Evolutionary conservation across 1,139 yeast genomes (phyloP).

Genomic region (Yarrowia galli): DNA sequence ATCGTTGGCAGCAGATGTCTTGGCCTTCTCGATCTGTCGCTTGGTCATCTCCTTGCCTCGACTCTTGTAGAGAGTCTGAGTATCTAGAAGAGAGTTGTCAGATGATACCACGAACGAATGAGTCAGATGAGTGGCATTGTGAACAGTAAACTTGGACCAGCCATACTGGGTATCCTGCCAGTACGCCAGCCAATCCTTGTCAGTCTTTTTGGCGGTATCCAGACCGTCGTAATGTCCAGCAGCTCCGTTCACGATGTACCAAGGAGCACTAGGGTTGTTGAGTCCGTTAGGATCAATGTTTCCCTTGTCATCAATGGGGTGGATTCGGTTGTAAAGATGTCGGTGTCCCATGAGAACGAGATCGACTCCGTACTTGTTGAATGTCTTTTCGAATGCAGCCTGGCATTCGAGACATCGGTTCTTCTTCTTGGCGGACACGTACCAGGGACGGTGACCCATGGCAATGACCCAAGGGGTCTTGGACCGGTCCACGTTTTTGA

Average conservation of each 20-base stretch:
- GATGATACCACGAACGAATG: slow-evolving; percentile 42
- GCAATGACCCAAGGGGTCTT: slow-evolving; percentile 48
- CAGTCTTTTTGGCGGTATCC: slow-evolving; percentile 35
- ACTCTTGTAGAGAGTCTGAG: slow-evolving; percentile 42
- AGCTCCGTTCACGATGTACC: slow-evolving; percentile 44
- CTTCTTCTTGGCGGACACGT: slow-evolving; percentile 42
- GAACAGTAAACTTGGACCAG: slow-evolving; percentile 44
- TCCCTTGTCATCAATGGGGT: slow-evolving; percentile 42
- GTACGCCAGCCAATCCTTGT: slow-evolving; percentile 40
- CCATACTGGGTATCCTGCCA: slow-evolving; percentile 41
- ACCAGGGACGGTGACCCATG: slow-evolving; percentile 51
- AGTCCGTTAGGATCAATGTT: slow-evolving; percentile 43
- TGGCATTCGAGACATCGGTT: slow-evolving; percentile 43
- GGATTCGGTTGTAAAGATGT: slow-evolving; percentile 43
- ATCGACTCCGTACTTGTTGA: slow-evolving; percentile 45
- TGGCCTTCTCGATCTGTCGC: slow-evolving; percentile 2
- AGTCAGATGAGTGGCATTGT: slow-evolving; percentile 43
- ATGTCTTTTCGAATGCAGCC: slow-evolving; percentile 44
- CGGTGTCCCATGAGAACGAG: slow-evolving; percentile 43
- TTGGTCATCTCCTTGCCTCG: slow-evolving; percentile 17
- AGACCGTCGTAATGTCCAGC: slow-evolving; percentile 45
- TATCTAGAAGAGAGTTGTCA: slow-evolving; percentile 41
- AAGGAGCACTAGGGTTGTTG: slow-evolving; percentile 43
- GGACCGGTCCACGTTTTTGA: slow-evolving; percentile 48
- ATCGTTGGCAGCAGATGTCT: slow-evolving; percentile 11